Evolutionary conservation across 352 stramenopile genomes (phyloP).

Genomic region (Globisporangium rhizosaccharum): DNA sequence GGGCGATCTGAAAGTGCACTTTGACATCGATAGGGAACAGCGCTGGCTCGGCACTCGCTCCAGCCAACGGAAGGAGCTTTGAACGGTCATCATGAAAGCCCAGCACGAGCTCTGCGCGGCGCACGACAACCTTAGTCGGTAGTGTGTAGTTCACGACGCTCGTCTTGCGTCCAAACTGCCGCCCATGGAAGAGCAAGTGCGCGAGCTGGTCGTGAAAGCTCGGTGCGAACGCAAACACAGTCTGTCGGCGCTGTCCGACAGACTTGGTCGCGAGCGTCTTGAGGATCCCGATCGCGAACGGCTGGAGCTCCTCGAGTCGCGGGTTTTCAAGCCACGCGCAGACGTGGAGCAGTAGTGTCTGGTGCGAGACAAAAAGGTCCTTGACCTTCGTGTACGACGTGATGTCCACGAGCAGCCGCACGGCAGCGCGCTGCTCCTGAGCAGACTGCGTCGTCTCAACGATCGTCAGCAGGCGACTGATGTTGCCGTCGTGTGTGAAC

Average conservation of each 20-base stretch:
- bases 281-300: slow-evolving; percentile 12
- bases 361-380: slow-evolving; percentile 12
- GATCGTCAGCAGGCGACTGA: slow-evolving; percentile 23
- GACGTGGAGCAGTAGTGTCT: slow-evolving; percentile 9
- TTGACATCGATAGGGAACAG: slow-evolving; percentile 7
- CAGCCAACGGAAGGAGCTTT: background rate
- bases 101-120: background rate
- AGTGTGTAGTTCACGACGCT: slow-evolving; percentile 6
- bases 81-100: background rate
- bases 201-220: slow-evolving; percentile 29
- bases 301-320: slow-evolving; percentile 6
- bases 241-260: slow-evolving; percentile 2
- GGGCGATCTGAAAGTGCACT: background rate
- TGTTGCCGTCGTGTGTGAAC: slow-evolving; percentile 16
- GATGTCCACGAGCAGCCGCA: slow-evolving; percentile 19
- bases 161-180: slow-evolving; percentile 9
- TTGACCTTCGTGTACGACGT: slow-evolving; percentile 15
- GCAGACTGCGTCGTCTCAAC: slow-evolving; percentile 18
- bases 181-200: slow-evolving; percentile 23
- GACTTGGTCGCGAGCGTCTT: slow-evolving; percentile 18
- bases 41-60: background rate
- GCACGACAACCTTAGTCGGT: background rate
- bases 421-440: slow-evolving; percentile 19
- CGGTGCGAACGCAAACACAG: slow-evolving; percentile 17
- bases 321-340: slow-evolving; percentile 16